These are phyloP conservation scores for Aspergillus floridensis DNA, from an alignment of 2,329 filamentous ascomycete species.

Conservation along the genomic window DNA sequence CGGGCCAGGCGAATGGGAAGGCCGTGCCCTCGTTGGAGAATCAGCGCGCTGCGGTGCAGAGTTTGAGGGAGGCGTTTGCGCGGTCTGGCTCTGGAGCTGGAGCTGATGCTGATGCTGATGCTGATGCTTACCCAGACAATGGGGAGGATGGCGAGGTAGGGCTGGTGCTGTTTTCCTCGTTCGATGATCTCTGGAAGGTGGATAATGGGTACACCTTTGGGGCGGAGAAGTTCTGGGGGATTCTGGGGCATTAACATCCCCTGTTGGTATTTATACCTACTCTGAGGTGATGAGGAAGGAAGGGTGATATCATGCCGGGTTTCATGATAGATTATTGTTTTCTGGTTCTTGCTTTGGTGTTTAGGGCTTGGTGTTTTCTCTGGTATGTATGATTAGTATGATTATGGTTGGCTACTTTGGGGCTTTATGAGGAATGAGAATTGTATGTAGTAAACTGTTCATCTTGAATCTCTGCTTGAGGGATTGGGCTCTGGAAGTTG, in stretches of 20 bases:
- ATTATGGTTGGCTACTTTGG: too few relatives aligned
- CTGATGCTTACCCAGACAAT: too few relatives aligned
- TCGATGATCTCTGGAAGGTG: constrained; percentile 76
- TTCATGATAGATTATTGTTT: too few relatives aligned
- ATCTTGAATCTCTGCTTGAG: too few relatives aligned
- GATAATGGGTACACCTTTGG: constrained; percentile 62
- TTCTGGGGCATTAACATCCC: constrained; percentile 29
- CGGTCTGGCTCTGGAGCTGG: neutral
- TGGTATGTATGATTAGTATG: neutral
- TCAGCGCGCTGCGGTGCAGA: constrained; percentile 64
- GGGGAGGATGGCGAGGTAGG: constrained; percentile 20
- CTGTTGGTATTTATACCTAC: neutral
- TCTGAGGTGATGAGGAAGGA: neutral
- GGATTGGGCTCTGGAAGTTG: too few relatives aligned
- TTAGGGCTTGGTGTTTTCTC: neutral
- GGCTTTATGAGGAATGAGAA: too few relatives aligned
- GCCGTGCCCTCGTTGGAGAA: constrained; percentile 69
- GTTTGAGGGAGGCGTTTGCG: constrained; percentile 61
- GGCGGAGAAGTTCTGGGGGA: constrained; percentile 76
- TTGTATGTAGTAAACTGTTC: too few relatives aligned
- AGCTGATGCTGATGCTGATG: too few relatives aligned
- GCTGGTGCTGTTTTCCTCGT: constrained; percentile 73
- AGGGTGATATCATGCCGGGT: too few relatives aligned
- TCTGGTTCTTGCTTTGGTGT: neutral
- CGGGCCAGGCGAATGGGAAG: constrained; percentile 62